A percentile compares a stretch with the other conserved stretches of the same genome.
Evolutionary conservation across 345 rosid species (phyloP).

Genomic region (Melaleuca alternifolia): DNA sequence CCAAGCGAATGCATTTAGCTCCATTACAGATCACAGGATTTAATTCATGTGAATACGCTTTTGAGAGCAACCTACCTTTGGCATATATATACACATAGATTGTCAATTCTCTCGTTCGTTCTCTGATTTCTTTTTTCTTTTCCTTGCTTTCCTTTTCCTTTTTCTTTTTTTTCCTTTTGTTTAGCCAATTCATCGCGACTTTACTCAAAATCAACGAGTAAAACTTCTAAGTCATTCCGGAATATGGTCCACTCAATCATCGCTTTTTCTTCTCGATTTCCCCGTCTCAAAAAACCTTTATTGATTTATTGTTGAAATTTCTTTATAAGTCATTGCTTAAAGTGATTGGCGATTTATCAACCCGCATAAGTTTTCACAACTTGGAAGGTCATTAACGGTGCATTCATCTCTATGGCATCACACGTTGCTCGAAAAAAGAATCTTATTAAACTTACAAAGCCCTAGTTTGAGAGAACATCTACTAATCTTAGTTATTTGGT

Average conservation of each 20-base stretch:
- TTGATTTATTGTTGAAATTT: too few relatives aligned
- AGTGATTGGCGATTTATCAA: background rate
- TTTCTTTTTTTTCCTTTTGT: too few relatives aligned
- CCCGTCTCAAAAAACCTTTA: background rate
- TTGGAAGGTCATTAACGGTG: rapidly evolving
- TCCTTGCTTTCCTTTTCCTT: too few relatives aligned
- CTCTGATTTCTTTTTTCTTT: too few relatives aligned
- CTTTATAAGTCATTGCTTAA: background rate
- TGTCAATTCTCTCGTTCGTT: background rate
- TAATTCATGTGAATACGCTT: background rate
- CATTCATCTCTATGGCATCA: background rate
- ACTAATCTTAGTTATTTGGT: background rate
- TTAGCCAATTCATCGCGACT: too few relatives aligned
- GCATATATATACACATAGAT: background rate
- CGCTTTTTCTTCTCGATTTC: background rate
- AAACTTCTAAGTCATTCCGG: too few relatives aligned
- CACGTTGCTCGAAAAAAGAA: background rate
- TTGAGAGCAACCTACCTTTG: too few relatives aligned
- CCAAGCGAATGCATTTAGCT: background rate
- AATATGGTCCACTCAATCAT: background rate
- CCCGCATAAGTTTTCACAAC: background rate
- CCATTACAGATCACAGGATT: background rate
- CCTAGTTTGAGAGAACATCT: background rate
- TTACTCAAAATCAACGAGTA: too few relatives aligned
- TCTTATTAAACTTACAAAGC: too few relatives aligned